These are phyloP conservation scores for Penicillium egyptiacum DNA, from an alignment of 495 filamentous ascomycete species.

Conservation along the genomic window DNA sequence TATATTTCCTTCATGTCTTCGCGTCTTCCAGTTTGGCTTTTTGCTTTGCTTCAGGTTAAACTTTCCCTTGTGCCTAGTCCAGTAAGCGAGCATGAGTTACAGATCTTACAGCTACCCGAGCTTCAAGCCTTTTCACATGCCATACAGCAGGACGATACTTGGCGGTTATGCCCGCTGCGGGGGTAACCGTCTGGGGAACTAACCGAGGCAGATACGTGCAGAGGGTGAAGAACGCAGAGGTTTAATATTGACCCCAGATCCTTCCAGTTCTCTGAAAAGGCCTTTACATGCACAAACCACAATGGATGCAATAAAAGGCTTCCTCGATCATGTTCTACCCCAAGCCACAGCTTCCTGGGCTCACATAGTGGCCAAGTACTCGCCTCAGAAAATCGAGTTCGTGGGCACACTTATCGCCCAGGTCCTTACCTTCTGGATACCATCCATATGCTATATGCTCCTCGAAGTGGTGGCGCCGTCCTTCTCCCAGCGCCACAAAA, in stretches of 20 bases:
- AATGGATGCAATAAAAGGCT: slow-evolving; percentile 6
- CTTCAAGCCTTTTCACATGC: slow-evolving; percentile 22
- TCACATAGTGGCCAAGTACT: slow-evolving; percentile 25
- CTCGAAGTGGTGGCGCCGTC: slow-evolving; percentile 44
- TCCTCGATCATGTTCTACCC: neutral
- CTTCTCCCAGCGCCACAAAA: slow-evolving; percentile 55
- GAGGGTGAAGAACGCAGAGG: neutral
- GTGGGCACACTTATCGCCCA: slow-evolving; percentile 47
- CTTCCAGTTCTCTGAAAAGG: neutral
- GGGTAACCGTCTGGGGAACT: slow-evolving; percentile 14
- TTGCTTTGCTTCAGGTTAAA: neutral
- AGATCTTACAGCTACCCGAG: neutral
- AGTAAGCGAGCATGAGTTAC: neutral
- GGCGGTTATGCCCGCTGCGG: slow-evolving; percentile 14
- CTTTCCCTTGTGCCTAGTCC: neutral
- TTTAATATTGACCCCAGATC: neutral
- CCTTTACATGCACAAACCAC: neutral
- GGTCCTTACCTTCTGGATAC: slow-evolving; percentile 53
- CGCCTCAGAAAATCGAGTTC: slow-evolving; percentile 43
- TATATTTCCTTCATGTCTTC: neutral
- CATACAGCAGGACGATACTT: slow-evolving; percentile 16
- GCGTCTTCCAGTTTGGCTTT: neutral
- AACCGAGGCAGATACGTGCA: slow-evolving; percentile 22
- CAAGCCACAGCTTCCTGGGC: slow-evolving; percentile 26
- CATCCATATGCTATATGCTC: slow-evolving; percentile 40